Base-by-base conservation (phyloP, 176 grass and related monocot species). In the Urochloa ruziziensis region DNA sequence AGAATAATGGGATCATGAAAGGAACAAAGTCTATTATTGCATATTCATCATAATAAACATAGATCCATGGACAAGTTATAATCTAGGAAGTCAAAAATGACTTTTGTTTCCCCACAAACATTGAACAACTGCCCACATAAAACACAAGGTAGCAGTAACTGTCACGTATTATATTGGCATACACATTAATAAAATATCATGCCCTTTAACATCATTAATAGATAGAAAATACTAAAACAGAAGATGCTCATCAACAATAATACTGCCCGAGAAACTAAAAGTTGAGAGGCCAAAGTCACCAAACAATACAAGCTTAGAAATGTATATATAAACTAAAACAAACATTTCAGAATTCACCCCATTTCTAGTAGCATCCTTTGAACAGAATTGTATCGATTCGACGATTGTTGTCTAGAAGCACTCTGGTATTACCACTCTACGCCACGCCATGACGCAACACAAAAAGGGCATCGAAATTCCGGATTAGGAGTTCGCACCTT, bases 401-500 rank as follows among this genome's bases (percentile, higher is more conserved):
- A 40, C 29, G 13, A 33, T 35, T 10, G 30, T 1, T 73, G 39
- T 64, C 29, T 71, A 72, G 3, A 54, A 70, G 4, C 28, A 6
- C n/a, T 30, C 12, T 13, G 63, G 25, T 73, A 69, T 49, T 9
- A 79, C 48, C 73, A 79, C 39, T 25, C 8, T 51, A 57, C 15
- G 56, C 12, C 37, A 34, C 23, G n/a, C n/a, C n/a, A n/a, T n/a
- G n/a, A n/a, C n/a, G 30, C 32, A 74, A 49, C 25, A 43, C 7
- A 28, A 43, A 54, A 29, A 21, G n/a, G 5, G 2, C 19, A 34
- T 61, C 19, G 1, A 18, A 80, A 53, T 39, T 80, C n/a, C 11
- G 33, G 16, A 25, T 52, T 28, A 29, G 30, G 34, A 62, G 24
- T 27, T 4, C 12, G 4, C 44, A 89, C 92, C 92, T 88, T 94